Base-by-base conservation (phyloP, 495 filamentous ascomycete species). In the Neurospora pannonica region DNA sequence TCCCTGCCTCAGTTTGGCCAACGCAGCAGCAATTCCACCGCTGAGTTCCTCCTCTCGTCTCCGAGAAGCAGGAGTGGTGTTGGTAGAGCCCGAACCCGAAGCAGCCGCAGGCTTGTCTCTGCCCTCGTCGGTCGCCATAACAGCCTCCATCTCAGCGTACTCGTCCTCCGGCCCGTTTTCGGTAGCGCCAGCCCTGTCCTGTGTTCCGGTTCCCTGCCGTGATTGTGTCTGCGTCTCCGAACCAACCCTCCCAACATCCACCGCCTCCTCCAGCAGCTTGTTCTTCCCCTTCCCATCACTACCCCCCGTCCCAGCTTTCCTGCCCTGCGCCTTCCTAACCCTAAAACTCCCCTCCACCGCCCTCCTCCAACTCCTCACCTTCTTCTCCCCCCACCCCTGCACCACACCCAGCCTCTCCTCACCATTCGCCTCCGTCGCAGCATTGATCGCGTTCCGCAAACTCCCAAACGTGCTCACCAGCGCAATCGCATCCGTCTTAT, bases 371-470 rank as follows among this genome's bases (percentile, higher is more conserved):
- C 87, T 87, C 78, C 90, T 89, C 8, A 97, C 93, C 81, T 98
- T 99, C 84, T 92, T 95, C 84, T 97, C 93, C 21, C 96, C 96
- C 95, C 95, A 98, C 11, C 96, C 96, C 7, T 91, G 87, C 37
- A 99, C 89, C 54, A 92, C 81, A 37, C 89, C 87, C 62, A 98
- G 85, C 81, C 97, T 92, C 77, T 99, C 54, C 54, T 67, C 54
- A 0, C 54, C 54, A 15, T 60, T 31, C 48, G 48, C 21, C 48
- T 67, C 28, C 28, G 24, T 97, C 1, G 92, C 90, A 15, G 89
- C 95, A 84, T 98, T 98, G 40, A 98, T 84, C 0, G 95, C 96
- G 34, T 92, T 91, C 77, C 91, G 88, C 38, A 98, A 80, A 72
- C 91, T 95, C 6, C 97, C 97, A 84, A 98, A 98, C 19, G 90